Conservation (phyloP, 2,329 filamentous ascomycete genomes). For the Fusarium nurragi region DNA sequence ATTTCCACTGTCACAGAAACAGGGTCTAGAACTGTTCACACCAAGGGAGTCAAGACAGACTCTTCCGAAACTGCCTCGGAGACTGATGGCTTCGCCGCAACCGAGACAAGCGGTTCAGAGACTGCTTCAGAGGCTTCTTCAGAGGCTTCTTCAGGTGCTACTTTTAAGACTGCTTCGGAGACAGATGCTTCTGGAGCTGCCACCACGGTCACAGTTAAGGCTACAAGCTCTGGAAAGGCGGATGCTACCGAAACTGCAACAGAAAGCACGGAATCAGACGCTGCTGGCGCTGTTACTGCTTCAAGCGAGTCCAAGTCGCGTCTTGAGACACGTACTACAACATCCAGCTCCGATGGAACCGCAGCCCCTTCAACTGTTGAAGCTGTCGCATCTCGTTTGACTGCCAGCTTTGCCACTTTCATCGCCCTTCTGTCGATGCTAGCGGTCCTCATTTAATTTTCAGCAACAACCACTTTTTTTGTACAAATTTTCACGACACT, state of each 20-base stretch:
- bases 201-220: slow-evolving; percentile 9
- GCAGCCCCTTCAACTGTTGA: slow-evolving; percentile 30
- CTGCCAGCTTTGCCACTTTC: slow-evolving; percentile 26
- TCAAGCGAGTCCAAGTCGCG: slow-evolving; percentile 19
- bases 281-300: neutral
- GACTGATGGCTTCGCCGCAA: slow-evolving; percentile 1
- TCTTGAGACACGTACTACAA: slow-evolving; percentile 37
- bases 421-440: slow-evolving; percentile 36
- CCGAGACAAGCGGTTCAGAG: neutral
- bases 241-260: slow-evolving; percentile 3
- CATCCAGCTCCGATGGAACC: slow-evolving; percentile 9
- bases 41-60: slow-evolving; percentile 7
- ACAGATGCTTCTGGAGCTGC: slow-evolving; percentile 1
- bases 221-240: slow-evolving; percentile 5
- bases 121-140: neutral
- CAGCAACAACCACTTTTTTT: slow-evolving; percentile 9
- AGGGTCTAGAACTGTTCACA: slow-evolving; percentile 13
- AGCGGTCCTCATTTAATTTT: slow-evolving; percentile 38
- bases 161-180: neutral
- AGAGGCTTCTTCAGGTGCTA: neutral
- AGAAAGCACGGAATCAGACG: slow-evolving; percentile 7
- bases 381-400: slow-evolving; percentile 35
- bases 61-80: neutral
- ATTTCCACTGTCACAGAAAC: slow-evolving; percentile 24
- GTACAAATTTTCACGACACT: slow-evolving; percentile 38